Conservation (phyloP, 2,329 filamentous ascomycete species). For the Aspergillus proliferans region DNA sequence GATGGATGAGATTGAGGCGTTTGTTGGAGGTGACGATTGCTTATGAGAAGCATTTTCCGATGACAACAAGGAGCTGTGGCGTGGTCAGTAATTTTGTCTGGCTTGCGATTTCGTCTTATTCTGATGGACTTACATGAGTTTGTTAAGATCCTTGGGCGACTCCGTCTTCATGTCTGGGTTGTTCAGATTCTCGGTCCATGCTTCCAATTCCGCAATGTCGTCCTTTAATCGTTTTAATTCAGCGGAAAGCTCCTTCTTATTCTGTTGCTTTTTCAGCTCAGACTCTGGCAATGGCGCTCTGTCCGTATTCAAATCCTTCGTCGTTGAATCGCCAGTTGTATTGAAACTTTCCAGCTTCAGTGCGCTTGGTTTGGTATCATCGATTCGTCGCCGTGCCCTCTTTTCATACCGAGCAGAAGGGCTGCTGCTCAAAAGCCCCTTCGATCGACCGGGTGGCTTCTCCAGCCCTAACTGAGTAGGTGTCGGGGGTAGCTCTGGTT, state of each 20-base stretch:
- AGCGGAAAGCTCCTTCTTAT: conserved; percentile 48
- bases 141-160: conserved; percentile 28
- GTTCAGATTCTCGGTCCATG: conserved; percentile 54
- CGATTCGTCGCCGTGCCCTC: conserved; percentile 18
- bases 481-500: conserved; percentile 58
- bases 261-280: conserved; percentile 43
- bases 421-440: conserved; percentile 30
- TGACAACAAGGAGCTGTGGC: conserved; percentile 25
- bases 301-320: conserved; percentile 4
- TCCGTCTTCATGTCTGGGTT: conserved; percentile 25
- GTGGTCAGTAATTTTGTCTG: conserved; percentile 13
- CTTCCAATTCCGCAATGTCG: conserved; percentile 53
- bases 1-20: conserved; percentile 27
- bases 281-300: conserved; percentile 16
- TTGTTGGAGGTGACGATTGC: conserved; percentile 14
- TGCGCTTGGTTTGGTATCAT: conserved; percentile 22
- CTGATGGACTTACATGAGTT: conserved; percentile 26
- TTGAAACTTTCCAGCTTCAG: conserved; percentile 22
- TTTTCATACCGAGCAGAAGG: conserved; percentile 27
- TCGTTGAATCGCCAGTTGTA: conserved; percentile 7
- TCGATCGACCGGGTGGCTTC: conserved; percentile 26
- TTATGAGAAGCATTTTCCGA: conserved; percentile 21
- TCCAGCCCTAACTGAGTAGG: conserved; percentile 36
- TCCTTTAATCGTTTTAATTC: conserved; percentile 53
- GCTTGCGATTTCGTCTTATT: not conserved